These are phyloP conservation scores for Neurospora sp. DNA, from an alignment of 495 filamentous ascomycete genomes.

Conservation along the genomic window DNA sequence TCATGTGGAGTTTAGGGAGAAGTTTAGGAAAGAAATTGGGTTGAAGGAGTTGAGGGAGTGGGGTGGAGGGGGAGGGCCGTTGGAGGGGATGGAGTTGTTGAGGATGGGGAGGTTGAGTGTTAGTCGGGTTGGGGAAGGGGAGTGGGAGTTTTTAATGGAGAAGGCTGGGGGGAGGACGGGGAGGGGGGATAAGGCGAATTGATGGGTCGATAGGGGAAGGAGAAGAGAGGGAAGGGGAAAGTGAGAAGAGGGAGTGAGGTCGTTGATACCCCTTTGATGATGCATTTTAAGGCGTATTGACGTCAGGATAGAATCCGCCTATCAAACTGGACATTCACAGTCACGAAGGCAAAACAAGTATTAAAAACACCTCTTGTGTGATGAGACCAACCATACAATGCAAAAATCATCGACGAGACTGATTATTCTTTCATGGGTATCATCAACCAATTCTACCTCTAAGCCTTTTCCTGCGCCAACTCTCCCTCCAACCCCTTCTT, in stretches of 20 bases:
- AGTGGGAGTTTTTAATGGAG: slow-evolving; percentile 74
- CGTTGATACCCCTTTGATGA: not conserved
- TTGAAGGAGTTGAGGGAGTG: slow-evolving; percentile 64
- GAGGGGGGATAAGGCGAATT: not conserved
- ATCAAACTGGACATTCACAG: not conserved
- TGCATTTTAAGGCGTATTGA: not conserved
- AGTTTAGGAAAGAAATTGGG: slow-evolving; percentile 62
- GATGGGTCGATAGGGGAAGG: slow-evolving; percentile 21
- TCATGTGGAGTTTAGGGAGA: slow-evolving; percentile 74
- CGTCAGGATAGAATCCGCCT: not conserved
- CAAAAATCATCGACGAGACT: not conserved
- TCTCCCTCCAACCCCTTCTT: slow-evolving; percentile 21
- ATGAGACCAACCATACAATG: not conserved
- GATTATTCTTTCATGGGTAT: not conserved
- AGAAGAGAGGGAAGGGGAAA: no score
- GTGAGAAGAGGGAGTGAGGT: slow-evolving; percentile 20
- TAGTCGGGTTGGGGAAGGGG: slow-evolving; percentile 55
- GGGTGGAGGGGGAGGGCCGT: slow-evolving; percentile 41
- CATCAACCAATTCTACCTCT: not conserved
- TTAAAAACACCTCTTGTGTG: not conserved
- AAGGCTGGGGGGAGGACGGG: slow-evolving; percentile 33
- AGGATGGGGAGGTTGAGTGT: slow-evolving; percentile 77
- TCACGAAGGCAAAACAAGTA: not conserved
- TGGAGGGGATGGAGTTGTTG: slow-evolving; percentile 78
- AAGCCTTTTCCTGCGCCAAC: not conserved